phyloP scores from a whole-genome alignment of 805 yeast species.

The Suhomyces tanzawaensis region DNA sequence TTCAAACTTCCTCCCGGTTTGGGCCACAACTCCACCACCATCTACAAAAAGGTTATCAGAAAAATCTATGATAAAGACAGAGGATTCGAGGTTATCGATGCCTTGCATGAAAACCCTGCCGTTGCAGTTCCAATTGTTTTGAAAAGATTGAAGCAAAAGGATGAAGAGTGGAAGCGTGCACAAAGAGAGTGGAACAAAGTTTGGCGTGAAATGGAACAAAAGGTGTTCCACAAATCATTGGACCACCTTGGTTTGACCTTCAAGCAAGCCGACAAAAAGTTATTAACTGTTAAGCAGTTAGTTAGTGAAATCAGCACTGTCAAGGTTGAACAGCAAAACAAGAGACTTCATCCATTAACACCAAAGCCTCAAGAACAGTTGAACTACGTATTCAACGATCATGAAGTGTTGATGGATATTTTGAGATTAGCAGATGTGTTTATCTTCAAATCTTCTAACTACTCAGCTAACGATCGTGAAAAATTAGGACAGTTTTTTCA shows the following conservation, averaged over 20 bases:
- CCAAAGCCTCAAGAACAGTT: constrained; percentile 81
- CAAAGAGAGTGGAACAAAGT: constrained; percentile 99
- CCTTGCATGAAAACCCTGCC: constrained; percentile 92
- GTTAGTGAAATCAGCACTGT: constrained; percentile 90
- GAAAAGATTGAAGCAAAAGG: constrained; percentile 92
- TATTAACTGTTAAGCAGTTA: constrained; percentile 83
- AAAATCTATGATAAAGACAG: constrained; percentile 92
- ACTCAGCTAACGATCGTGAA: constrained; percentile 79
- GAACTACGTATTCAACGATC: constrained; percentile 61
- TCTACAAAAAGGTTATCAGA: constrained; percentile 88
- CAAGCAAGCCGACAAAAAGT: constrained; percentile 93
- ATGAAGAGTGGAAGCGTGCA: constrained; percentile 97
- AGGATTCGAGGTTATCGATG: constrained; percentile 94
- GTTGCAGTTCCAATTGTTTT: constrained; percentile 92
- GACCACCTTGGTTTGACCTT: constrained; percentile 96
- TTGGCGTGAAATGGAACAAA: constrained; percentile 98
- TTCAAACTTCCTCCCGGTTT: constrained; percentile 90
- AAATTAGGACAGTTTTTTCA: constrained; percentile 68
- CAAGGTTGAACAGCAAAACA: constrained; percentile 86
- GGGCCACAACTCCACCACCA: constrained; percentile 87
- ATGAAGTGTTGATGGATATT: constrained; percentile 70
- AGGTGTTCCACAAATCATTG: constrained; percentile 86
- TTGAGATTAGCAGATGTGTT: constrained; percentile 63
- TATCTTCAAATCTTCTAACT: constrained; percentile 65
- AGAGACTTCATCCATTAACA: constrained; percentile 79